Evolutionary conservation across 257 asterid species (phyloP).

Genomic region (Salvia splendens): DNA sequence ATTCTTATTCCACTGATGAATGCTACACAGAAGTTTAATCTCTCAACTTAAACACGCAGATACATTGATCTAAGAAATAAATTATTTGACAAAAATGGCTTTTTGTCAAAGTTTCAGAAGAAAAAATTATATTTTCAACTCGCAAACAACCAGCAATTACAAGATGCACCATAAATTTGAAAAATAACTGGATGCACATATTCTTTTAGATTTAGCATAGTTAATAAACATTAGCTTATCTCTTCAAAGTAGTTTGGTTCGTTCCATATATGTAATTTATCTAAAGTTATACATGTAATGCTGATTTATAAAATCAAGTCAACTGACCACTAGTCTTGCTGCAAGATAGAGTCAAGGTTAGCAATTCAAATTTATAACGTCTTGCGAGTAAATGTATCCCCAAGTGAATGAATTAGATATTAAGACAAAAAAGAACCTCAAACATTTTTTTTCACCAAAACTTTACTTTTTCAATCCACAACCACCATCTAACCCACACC

Average conservation of each 20-base stretch:
- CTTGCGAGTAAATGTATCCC: neutral
- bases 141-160: constrained; percentile 1
- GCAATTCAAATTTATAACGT: neutral
- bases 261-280: neutral
- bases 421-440: neutral
- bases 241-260: neutral
- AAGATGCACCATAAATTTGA: neutral
- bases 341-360: neutral
- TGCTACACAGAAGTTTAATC: neutral
- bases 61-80: neutral
- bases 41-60: neutral
- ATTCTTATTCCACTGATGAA: constrained; percentile 1
- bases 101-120: neutral
- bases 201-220: neutral
- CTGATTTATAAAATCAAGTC: neutral
- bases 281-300: neutral
- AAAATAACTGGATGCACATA: constrained; percentile 1
- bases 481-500: neutral
- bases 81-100: constrained; percentile 1
- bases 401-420: neutral
- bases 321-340: constrained; percentile 10
- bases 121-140: neutral
- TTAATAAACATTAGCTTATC: constrained; percentile 1
- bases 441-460: constrained; percentile 17
- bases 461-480: constrained; percentile 12